Conservation (phyloP, 495 filamentous ascomycete genomes). For the Beverwykella pulmonaria region DNA sequence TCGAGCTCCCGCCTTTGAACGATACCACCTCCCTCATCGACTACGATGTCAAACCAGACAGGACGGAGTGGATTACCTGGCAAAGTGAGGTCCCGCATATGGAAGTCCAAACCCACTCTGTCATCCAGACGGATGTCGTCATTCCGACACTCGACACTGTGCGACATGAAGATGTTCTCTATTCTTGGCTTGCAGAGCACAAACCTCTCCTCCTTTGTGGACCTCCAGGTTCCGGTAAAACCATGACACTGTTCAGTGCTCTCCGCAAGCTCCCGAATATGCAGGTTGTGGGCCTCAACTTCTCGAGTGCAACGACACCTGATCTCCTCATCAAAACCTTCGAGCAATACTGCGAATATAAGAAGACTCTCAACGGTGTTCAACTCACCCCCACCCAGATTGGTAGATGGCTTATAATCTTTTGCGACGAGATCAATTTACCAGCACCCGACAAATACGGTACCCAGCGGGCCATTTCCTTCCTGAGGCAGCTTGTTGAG, state of each 20-base stretch:
- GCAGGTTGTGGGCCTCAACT: conserved; percentile 98
- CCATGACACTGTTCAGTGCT: conserved; percentile 98
- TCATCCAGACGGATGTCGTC: conserved; percentile 95
- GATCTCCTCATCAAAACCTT: conserved; percentile 98
- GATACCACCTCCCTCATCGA: conserved; percentile 87
- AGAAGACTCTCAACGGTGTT: conserved; percentile 94
- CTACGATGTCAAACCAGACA: conserved; percentile 84
- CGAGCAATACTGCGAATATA: conserved; percentile 99
- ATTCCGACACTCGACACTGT: conserved; percentile 97
- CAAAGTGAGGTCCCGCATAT: conserved; percentile 90
- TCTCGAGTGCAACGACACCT: conserved; percentile 96
- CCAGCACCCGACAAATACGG: conserved; percentile 98
- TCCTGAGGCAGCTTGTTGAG: conserved; percentile 94
- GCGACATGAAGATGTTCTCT: conserved; percentile 94
- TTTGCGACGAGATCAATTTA: conserved; percentile 99
- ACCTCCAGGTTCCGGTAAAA: conserved; percentile 97
- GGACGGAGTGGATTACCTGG: conserved; percentile 87
- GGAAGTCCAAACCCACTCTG: conserved; percentile 95
- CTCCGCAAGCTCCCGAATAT: conserved; percentile 95
- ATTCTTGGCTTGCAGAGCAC: conserved; percentile 98
- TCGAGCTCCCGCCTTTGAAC: conserved; percentile 75
- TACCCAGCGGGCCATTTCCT: conserved; percentile 94
- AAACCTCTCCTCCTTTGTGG: conserved; percentile 95
- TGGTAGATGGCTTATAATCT: conserved; percentile 95
- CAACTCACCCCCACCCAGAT: conserved; percentile 95